A percentile compares a stretch with the other conserved stretches of the same genome.
phyloP scores from a whole-genome alignment of 352 stramenopile genomes.

The Globisporangium orthogonon region DNA sequence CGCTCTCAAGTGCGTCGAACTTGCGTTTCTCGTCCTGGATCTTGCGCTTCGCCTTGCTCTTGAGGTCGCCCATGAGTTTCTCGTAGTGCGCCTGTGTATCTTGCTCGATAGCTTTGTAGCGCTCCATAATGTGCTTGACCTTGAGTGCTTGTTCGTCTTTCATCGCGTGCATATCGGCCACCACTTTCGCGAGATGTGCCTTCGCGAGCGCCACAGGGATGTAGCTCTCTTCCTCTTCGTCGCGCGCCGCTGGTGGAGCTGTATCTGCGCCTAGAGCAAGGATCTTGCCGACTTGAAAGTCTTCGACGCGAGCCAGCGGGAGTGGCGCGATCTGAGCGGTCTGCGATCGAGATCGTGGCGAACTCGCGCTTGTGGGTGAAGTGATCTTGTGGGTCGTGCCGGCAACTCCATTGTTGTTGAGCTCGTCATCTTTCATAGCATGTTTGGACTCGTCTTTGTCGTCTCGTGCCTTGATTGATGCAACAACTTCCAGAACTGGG shows the following conservation, averaged over 20 bases:
- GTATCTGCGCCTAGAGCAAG: constrained; percentile 10
- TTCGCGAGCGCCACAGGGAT: constrained; percentile 66
- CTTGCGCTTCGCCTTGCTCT: constrained; percentile 19
- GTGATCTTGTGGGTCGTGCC: neutral
- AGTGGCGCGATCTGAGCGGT: constrained; percentile 22
- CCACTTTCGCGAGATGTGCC: constrained; percentile 52
- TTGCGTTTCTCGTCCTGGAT: constrained; percentile 16
- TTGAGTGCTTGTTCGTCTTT: constrained; percentile 56
- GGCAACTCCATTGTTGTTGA: neutral
- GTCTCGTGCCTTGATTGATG: neutral
- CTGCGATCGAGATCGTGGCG: neutral
- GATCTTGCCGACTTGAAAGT: constrained; percentile 55
- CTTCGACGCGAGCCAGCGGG: constrained; percentile 20
- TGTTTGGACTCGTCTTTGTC: too few relatives aligned
- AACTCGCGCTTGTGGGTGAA: neutral
- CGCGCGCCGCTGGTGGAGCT: constrained; percentile 2
- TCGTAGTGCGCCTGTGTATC: constrained; percentile 58
- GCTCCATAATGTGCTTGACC: constrained; percentile 40
- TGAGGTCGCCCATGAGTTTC: constrained; percentile 29
- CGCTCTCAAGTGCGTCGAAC: constrained; percentile 1
- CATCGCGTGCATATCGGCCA: constrained; percentile 72
- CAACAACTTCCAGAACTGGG: neutral
- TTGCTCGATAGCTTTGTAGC: constrained; percentile 50
- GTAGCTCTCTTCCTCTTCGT: constrained; percentile 45
- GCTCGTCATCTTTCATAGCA: neutral